Evolutionary conservation across 805 yeast genomes (phyloP).

Genomic region (Barnettozyma populi): DNA sequence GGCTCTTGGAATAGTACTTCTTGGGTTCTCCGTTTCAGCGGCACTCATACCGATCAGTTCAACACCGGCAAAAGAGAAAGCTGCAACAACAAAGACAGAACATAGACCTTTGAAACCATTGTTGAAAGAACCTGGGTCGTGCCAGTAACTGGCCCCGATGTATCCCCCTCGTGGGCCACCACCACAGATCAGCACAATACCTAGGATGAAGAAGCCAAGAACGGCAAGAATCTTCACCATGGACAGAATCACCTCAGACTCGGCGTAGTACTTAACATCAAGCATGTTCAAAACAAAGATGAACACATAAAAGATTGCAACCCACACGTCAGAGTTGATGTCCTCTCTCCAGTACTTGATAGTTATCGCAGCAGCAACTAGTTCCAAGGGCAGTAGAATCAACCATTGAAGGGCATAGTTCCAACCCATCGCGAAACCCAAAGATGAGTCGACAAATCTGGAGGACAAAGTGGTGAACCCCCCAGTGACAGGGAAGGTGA

Average conservation of each 20-base stretch:
- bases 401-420: conserved; percentile 50
- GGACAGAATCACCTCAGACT: conserved; percentile 53
- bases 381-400: conserved; percentile 44
- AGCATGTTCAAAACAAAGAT: conserved; percentile 44
- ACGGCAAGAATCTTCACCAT: conserved; percentile 64
- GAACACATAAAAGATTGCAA: conserved; percentile 42
- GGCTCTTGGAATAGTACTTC: conserved; percentile 55
- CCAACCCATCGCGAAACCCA: conserved; percentile 60
- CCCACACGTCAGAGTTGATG: conserved; percentile 42
- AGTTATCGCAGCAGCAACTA: conserved; percentile 48
- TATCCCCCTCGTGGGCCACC: conserved; percentile 48
- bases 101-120: conserved; percentile 59
- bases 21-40: conserved; percentile 51
- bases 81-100: conserved; percentile 46
- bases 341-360: conserved; percentile 46
- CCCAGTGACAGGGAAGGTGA: conserved; percentile 49
- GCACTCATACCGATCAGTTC: conserved; percentile 52
- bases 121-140: conserved; percentile 53
- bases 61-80: conserved; percentile 61
- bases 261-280: conserved; percentile 51
- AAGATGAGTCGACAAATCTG: conserved; percentile 50
- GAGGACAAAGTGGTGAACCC: conserved; percentile 45
- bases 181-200: conserved; percentile 53
- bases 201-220: conserved; percentile 53
- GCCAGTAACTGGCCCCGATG: conserved; percentile 42